These are phyloP conservation scores for Rosa lucieae DNA, from an alignment of 306 rosid species.

Conservation along the genomic window DNA sequence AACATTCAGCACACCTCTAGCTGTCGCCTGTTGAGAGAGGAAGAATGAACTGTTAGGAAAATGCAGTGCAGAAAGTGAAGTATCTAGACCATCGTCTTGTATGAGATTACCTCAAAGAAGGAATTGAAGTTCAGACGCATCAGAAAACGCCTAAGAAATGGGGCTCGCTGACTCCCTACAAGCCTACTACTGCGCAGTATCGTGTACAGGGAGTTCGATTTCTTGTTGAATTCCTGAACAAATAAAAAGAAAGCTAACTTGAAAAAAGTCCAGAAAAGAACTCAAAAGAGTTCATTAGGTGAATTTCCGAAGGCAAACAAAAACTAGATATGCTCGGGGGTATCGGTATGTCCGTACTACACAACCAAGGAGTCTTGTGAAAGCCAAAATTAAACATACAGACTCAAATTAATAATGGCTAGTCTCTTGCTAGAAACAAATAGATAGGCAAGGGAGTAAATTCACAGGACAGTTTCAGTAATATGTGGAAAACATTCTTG, in stretches of 20 bases:
- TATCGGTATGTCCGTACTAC: neutral
- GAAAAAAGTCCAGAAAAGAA: neutral
- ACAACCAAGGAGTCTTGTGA: neutral
- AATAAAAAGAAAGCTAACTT: constrained; percentile 9
- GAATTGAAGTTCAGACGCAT: constrained; percentile 86
- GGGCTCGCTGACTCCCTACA: constrained; percentile 96
- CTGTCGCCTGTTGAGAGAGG: constrained; percentile 66
- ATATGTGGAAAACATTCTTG: neutral
- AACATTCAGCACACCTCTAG: constrained; percentile 86
- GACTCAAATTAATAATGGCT: neutral
- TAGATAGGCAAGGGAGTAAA: neutral
- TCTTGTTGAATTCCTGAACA: constrained; percentile 89
- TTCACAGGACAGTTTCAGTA: neutral
- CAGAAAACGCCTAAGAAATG: constrained; percentile 87
- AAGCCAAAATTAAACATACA: neutral
- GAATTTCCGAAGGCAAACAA: neutral
- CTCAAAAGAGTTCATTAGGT: neutral
- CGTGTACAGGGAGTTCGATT: constrained; percentile 93
- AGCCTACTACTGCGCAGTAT: constrained; percentile 96
- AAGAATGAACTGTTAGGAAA: constrained; percentile 12
- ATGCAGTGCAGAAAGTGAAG: neutral
- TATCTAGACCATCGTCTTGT: neutral
- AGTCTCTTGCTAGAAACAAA: neutral
- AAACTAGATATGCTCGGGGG: neutral
- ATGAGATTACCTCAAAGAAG: constrained; percentile 74